Evolutionary conservation across 768 basidiomycete genomes (phyloP).

Genomic region (Mycena maculata): DNA sequence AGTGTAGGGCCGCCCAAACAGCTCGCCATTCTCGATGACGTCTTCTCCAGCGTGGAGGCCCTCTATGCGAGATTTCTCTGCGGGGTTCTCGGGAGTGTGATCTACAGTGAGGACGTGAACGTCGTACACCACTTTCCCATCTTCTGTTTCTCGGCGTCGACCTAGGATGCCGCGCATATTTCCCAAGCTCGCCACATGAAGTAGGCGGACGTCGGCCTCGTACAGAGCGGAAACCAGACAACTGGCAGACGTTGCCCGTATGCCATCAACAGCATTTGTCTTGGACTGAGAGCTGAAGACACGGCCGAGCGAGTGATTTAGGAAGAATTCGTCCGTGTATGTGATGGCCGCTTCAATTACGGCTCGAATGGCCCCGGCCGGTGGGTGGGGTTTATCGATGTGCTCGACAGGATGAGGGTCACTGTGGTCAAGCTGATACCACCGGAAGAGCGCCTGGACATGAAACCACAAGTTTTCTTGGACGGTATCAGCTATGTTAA

Average conservation of each 20-base stretch:
- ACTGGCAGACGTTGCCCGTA: constrained; percentile 1
- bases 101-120: constrained; percentile 54
- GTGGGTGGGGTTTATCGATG: constrained; percentile 23
- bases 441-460: constrained; percentile 23
- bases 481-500: constrained; percentile 15
- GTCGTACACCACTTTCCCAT: constrained; percentile 48
- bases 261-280: constrained; percentile 13
- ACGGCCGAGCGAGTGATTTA: constrained; percentile 14
- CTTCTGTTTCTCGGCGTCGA: constrained; percentile 36
- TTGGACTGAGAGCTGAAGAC: constrained; percentile 25
- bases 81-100: constrained; percentile 49
- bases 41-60: constrained; percentile 46
- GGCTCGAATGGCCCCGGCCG: constrained; percentile 17
- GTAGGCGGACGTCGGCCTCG: constrained; percentile 47
- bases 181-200: constrained; percentile 54
- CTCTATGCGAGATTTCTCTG: constrained; percentile 46
- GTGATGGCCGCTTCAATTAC: constrained; percentile 18
- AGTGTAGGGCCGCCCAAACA: constrained; percentile 46
- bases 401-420: constrained; percentile 29
- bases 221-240: constrained; percentile 44
- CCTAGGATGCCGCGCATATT: constrained; percentile 58
- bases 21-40: constrained; percentile 44
- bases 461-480: constrained; percentile 23
- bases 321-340: constrained; percentile 16
- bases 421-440: constrained; percentile 30